phyloP scores from a whole-genome alignment of 2,329 filamentous ascomycete genomes.

The Emmonsiellopsis sp. region DNA sequence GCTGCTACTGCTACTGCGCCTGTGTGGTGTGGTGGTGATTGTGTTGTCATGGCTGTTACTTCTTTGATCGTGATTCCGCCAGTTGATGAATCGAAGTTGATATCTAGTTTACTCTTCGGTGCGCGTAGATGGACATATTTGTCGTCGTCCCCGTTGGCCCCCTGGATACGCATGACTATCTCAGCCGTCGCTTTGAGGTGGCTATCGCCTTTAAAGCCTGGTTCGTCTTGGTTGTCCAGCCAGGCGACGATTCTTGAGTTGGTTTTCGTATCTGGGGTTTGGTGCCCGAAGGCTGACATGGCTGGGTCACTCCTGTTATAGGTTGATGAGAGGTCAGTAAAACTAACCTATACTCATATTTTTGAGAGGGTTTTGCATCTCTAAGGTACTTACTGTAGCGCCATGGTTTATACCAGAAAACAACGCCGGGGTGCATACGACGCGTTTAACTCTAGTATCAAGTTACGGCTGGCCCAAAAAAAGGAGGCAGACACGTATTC shows the following conservation, averaged over 20 bases:
- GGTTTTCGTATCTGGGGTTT: neutral
- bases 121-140: neutral
- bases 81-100: neutral
- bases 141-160: neutral
- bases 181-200: neutral
- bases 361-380: too few relatives aligned
- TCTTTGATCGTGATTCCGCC: slow-evolving; percentile 1
- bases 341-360: too few relatives aligned
- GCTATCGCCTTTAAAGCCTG: neutral
- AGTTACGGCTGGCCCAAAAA: too few relatives aligned
- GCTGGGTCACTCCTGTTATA: neutral
- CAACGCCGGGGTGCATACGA: too few relatives aligned
- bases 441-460: too few relatives aligned
- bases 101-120: neutral
- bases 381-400: too few relatives aligned
- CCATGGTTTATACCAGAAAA: too few relatives aligned
- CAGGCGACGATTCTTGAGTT: neutral
- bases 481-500: too few relatives aligned
- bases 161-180: neutral
- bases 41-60: neutral
- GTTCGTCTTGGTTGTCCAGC: neutral
- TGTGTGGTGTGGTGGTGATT: too few relatives aligned
- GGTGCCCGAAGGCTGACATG: neutral
- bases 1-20: neutral
- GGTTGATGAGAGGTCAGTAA: too few relatives aligned